A percentile compares a stretch with the other conserved stretches of the same genome.
Evolutionary conservation across 192 early-diverging fungal species (phyloP).

Genomic region (Coemansia sp.): DNA sequence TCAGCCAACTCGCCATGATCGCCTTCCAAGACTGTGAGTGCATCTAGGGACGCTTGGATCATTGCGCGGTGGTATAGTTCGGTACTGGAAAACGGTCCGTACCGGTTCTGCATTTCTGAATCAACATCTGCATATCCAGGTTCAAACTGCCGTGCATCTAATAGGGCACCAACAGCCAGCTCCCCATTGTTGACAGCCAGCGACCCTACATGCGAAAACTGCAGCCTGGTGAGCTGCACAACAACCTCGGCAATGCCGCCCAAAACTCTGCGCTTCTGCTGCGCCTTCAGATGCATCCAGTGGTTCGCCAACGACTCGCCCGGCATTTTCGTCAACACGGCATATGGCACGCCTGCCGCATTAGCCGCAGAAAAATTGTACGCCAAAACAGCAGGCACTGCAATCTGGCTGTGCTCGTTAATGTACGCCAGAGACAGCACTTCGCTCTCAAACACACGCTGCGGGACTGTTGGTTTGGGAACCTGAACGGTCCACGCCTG

Average conservation of each 20-base stretch:
- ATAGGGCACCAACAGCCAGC: conserved; percentile 28
- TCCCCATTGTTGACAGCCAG: conserved; percentile 13
- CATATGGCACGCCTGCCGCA: conserved; percentile 36
- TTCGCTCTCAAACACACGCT: conserved; percentile 38
- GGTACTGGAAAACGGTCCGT: conserved; percentile 27
- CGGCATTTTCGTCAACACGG: conserved; percentile 8
- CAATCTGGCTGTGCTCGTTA: conserved; percentile 14
- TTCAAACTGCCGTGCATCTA: conserved; percentile 29
- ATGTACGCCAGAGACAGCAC: conserved; percentile 31
- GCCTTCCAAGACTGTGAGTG: conserved; percentile 11
- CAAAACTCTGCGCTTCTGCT: conserved; percentile 24
- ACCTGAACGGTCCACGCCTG: conserved; percentile 24
- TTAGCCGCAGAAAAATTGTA: conserved; percentile 32
- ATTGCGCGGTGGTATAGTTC: conserved; percentile 22
- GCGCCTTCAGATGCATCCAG: conserved; percentile 20
- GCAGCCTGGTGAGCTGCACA: conserved; percentile 29
- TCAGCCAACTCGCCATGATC: neutral
- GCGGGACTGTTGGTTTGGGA: conserved; percentile 27
- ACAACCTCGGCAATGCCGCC: conserved; percentile 34
- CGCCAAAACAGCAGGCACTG: conserved; percentile 13
- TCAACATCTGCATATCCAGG: conserved; percentile 17
- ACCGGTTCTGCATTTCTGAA: neutral
- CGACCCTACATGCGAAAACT: conserved; percentile 34
- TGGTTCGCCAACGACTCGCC: conserved; percentile 20
- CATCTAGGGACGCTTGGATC: conserved; percentile 25